Evolutionary conservation across 2,329 filamentous ascomycete genomes (phyloP), one percentile per base, ranked within the genome.

Genomic region (Alternaria alternata): DNA sequence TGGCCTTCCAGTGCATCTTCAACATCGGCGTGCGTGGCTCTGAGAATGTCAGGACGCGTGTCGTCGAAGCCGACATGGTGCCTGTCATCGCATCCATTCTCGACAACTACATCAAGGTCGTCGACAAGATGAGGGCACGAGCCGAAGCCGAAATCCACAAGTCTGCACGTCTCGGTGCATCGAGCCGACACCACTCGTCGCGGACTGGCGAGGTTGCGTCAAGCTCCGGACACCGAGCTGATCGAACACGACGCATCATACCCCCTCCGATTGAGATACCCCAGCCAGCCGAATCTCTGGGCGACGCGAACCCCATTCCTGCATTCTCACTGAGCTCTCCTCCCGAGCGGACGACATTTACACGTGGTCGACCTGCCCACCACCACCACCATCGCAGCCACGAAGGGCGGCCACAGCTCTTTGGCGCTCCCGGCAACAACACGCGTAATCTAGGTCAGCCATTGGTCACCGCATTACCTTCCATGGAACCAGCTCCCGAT

Each of bases 1-100:
- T 99, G 64, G 95, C 95, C 54, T 99, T 99, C 79, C 95, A 98
- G 81, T 99, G 95, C 79, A 94, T 98, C 66, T 95, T 99, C 77
- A 99, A 99, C 80, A 98, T 99, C 75, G 95, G 95, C 58, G 94
- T 99, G 61, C 88, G 95, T 69, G 95, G 95, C 61, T 97, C 95
- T 12, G 95, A 99, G 82, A 89, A 88, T 68, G 95, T 99, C 61
- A 88, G 95, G 70, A 98, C 95, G 59, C 87, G 95, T 67, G 94
- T 99, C 3, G 95, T 99, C 53, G 95, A 99, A 81, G 95, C 95
- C 64, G 95, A 99, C 80, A 97, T 99, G 92, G 95, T 99, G 4
- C 95, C 95, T 2, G 95, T 99, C 72, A 97, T 99, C 72, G 95
- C 95, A 56, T 98, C 95, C 48, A 97, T 99, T 54, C 88, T 99